Conservation (phyloP, 306 rosid genomes). For the Lathyrus aphaca region DNA sequence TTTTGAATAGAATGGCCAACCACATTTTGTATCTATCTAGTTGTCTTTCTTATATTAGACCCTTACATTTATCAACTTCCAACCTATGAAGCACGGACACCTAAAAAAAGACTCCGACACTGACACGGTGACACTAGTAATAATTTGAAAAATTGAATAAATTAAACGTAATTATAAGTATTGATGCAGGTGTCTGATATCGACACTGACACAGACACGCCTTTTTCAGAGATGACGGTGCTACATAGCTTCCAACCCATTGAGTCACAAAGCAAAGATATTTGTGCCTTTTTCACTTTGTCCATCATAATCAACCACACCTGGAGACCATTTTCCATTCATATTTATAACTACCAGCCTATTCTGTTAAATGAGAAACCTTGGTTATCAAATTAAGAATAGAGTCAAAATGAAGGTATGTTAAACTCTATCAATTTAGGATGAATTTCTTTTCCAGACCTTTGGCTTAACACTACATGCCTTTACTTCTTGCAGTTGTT, state of each 20-base stretch:
- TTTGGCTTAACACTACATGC: conserved; percentile 39
- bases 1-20: conserved; percentile 84
- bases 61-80: conserved; percentile 63
- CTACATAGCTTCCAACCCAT: conserved; percentile 44
- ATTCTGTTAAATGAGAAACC: conserved; percentile 45
- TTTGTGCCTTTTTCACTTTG: conserved; percentile 44
- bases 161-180: too few species aligned
- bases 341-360: conserved; percentile 45
- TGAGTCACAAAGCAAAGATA: conserved; percentile 44
- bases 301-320: conserved; percentile 40
- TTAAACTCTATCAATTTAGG: conserved; percentile 36
- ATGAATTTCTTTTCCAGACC: conserved; percentile 36
- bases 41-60: conserved; percentile 69
- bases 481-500: conserved; percentile 70
- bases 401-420: conserved; percentile 82
- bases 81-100: too few species aligned
- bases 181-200: too few species aligned
- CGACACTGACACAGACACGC: too few species aligned
- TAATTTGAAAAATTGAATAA: too few species aligned
- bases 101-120: too few species aligned
- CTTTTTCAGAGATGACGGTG: too few species aligned
- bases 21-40: conserved; percentile 79
- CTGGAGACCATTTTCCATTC: conserved; percentile 39
- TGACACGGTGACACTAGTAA: too few species aligned
- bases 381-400: conserved; percentile 47